Percentiles rank a stretch among this genome's conserved stretches.
Conservation (phyloP, 352 stramenopile genomes). For the Hyaloperonospora brassicae region DNA sequence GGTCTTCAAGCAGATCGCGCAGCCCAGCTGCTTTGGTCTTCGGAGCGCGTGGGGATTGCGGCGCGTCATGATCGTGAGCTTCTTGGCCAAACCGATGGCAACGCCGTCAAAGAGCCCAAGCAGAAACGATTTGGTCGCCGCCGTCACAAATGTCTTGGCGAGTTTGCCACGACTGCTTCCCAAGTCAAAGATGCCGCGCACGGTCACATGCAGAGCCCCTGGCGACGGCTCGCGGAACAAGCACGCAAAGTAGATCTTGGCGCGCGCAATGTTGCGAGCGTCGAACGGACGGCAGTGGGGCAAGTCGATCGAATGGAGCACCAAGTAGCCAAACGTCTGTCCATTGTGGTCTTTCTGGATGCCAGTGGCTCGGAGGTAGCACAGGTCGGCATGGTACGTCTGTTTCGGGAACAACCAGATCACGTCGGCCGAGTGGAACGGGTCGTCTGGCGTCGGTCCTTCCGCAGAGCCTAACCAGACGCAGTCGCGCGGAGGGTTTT, state of each 20-base stretch:
- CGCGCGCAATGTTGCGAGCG: slow-evolving; percentile 21
- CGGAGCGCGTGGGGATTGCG: slow-evolving; percentile 6
- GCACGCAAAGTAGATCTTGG: slow-evolving; percentile 27
- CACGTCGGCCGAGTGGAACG: slow-evolving; percentile 35
- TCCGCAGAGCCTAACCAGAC: slow-evolving; percentile 34
- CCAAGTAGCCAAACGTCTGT: slow-evolving; percentile 35
- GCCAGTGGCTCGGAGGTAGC: slow-evolving; percentile 36
- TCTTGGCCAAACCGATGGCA: slow-evolving; percentile 37
- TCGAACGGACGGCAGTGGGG: slow-evolving; percentile 30
- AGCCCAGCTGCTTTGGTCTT: slow-evolving; percentile 10
- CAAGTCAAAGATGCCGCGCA: slow-evolving; percentile 35
- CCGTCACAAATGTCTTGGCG: slow-evolving; percentile 16
- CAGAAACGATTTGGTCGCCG: slow-evolving; percentile 28
- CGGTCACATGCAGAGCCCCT: slow-evolving; percentile 29
- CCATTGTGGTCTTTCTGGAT: slow-evolving; percentile 25
- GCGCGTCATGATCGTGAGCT: slow-evolving; percentile 33
- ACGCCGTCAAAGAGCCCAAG: slow-evolving; percentile 29
- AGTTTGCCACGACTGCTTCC: slow-evolving; percentile 18
- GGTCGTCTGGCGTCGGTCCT: slow-evolving; percentile 22
- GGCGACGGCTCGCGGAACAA: slow-evolving; percentile 28
- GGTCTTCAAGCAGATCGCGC: slow-evolving; percentile 26
- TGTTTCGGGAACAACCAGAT: slow-evolving; percentile 33
- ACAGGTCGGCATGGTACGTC: slow-evolving; percentile 31
- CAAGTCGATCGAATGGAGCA: slow-evolving; percentile 36
- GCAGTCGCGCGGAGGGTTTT: slow-evolving; percentile 30